These are phyloP conservation scores for Tetraselmis striata DNA, from an alignment of 139 green algal species.

Conservation along the genomic window DNA sequence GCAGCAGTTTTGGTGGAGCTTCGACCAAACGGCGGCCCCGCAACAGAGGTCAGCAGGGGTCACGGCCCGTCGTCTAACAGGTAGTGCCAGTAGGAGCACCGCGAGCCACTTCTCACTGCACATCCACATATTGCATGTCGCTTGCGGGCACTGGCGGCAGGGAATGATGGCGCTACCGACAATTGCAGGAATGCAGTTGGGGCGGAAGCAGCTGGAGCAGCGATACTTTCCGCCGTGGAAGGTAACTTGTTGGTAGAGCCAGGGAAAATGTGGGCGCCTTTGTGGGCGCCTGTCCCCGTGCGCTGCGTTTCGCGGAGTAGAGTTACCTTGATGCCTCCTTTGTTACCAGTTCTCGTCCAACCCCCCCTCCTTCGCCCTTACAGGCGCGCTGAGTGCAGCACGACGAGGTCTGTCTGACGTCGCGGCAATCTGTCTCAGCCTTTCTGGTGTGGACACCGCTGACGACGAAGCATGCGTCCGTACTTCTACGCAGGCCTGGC, in stretches of 20 bases:
- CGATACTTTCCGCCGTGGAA: not conserved
- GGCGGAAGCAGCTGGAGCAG: not conserved
- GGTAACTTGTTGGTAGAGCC: too few relatives aligned
- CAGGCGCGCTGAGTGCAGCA: too few relatives aligned
- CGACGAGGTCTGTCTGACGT: not conserved
- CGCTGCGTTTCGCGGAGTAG: not conserved
- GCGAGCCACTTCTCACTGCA: too few relatives aligned
- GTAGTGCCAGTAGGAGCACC: too few relatives aligned
- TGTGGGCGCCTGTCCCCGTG: too few relatives aligned
- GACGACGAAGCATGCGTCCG: not conserved
- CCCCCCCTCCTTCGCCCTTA: too few relatives aligned
- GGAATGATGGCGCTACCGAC: not conserved
- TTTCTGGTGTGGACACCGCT: not conserved
- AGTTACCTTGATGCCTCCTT: too few relatives aligned
- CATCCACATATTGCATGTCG: too few relatives aligned
- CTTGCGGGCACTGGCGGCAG: too few relatives aligned
- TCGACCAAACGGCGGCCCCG: too few relatives aligned
- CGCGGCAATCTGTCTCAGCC: not conserved
- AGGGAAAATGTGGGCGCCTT: too few relatives aligned
- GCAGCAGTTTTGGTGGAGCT: not conserved
- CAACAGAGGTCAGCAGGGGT: not conserved
- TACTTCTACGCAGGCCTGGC: not conserved
- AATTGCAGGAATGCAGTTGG: not conserved
- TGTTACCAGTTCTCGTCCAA: too few relatives aligned
- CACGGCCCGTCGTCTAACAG: not conserved